Conservation (phyloP, 768 basidiomycete genomes). For the Lanmaoa pseudosensibilis region DNA sequence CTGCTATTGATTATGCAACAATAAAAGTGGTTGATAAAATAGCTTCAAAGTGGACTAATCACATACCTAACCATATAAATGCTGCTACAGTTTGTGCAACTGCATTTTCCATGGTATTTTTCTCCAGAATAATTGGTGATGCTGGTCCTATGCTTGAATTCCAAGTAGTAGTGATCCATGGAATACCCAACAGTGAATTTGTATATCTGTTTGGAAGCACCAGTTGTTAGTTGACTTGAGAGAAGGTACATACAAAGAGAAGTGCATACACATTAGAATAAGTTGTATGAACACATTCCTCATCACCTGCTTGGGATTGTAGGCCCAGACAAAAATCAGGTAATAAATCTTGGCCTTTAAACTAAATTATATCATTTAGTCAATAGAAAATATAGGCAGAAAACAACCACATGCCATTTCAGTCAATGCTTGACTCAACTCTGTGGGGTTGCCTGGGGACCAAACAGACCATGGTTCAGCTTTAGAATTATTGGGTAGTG, state of each 20-base stretch:
- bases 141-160: too few relatives aligned
- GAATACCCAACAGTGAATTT: not conserved
- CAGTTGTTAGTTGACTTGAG: not conserved
- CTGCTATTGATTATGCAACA: not conserved
- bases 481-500: too few relatives aligned
- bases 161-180: not conserved
- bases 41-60: too few relatives aligned
- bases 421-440: too few relatives aligned
- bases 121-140: not conserved
- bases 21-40: not conserved
- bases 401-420: not conserved
- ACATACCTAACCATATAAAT: not conserved
- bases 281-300: not conserved
- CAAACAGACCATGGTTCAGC: conserved; percentile 1
- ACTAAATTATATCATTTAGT: not conserved
- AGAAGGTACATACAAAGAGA: not conserved
- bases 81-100: too few relatives aligned
- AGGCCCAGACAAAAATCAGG: not conserved
- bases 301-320: not conserved
- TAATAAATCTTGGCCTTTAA: not conserved
- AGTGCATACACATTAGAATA: not conserved
- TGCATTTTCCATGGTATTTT: too few relatives aligned
- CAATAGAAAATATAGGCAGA: not conserved
- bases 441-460: not conserved
- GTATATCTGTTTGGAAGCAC: too few relatives aligned